Conservation (phyloP, 495 filamentous ascomycete genomes). For the Lepraria neglecta region DNA sequence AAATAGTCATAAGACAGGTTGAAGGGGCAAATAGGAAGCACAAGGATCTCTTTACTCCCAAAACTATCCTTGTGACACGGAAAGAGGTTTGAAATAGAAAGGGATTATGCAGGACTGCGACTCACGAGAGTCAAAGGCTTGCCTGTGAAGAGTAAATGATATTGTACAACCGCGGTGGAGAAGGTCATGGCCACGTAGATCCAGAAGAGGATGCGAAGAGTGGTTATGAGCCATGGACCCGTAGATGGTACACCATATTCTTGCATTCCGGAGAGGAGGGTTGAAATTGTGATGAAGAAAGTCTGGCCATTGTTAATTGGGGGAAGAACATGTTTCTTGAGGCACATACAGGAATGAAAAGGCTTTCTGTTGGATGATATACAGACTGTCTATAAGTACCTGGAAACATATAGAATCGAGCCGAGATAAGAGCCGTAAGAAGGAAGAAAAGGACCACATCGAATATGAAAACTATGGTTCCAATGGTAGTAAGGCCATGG, state of each 20-base stretch:
- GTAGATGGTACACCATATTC: conserved; percentile 50
- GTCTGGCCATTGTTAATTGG: conserved; percentile 35
- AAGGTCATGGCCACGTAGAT: conserved; percentile 43
- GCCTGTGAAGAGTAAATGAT: conserved; percentile 39
- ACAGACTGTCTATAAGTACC: conserved; percentile 50
- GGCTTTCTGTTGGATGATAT: conserved; percentile 54
- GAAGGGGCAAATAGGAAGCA: too few species aligned
- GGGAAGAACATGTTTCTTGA: background rate
- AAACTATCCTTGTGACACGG: too few species aligned
- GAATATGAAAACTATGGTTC: conserved; percentile 54
- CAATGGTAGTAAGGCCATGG: conserved; percentile 51
- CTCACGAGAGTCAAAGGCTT: background rate
- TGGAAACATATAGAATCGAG: conserved; percentile 51
- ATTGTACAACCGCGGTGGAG: conserved; percentile 36
- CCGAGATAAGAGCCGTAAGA: conserved; percentile 45
- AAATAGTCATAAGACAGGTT: background rate
- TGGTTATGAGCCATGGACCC: conserved; percentile 38
- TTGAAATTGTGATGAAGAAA: conserved; percentile 59
- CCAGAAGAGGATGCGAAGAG: conserved; percentile 44
- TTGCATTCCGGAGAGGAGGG: conserved; percentile 53
- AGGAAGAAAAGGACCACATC: conserved; percentile 54
- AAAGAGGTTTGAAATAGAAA: too few species aligned
- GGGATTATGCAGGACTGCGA: background rate
- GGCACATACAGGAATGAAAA: conserved; percentile 46
- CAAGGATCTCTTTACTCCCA: too few species aligned